Conservation (phyloP, 1,139 yeast species). For the Arxiozyma bovina region DNA sequence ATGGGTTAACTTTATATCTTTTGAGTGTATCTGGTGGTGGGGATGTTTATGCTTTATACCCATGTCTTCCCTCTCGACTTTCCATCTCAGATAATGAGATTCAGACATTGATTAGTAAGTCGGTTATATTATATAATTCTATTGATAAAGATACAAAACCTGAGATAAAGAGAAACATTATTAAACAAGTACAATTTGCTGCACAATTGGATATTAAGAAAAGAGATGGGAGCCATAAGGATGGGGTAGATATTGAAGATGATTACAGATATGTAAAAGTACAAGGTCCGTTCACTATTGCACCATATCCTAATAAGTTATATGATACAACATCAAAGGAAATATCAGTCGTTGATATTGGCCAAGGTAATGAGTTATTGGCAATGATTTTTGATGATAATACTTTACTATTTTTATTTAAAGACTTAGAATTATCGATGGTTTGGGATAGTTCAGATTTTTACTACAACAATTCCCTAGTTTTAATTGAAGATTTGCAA, state of each 20-base stretch:
- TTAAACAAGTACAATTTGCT: constrained; percentile 29
- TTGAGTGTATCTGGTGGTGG: constrained; percentile 40
- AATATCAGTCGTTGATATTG: constrained; percentile 28
- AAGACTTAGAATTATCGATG: constrained; percentile 26
- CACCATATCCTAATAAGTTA: constrained; percentile 44
- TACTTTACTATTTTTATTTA: constrained; percentile 21
- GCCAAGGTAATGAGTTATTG: constrained; percentile 19
- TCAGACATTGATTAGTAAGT: constrained; percentile 37
- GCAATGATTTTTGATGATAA: constrained; percentile 20
- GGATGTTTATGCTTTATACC: constrained; percentile 47
- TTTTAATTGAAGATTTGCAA: constrained; percentile 15
- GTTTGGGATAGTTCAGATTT: constrained; percentile 20
- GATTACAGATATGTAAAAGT: constrained; percentile 17
- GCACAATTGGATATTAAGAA: constrained; percentile 18
- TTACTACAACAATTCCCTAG: constrained; percentile 19
- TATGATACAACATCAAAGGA: constrained; percentile 39
- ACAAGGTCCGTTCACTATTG: constrained; percentile 46
- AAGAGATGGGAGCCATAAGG: neutral
- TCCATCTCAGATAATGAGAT: constrained; percentile 32
- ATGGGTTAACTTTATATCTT: constrained; percentile 40
- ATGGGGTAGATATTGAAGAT: constrained; percentile 10
- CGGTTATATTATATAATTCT: constrained; percentile 30
- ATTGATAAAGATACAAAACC: constrained; percentile 13
- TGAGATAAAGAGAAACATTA: constrained; percentile 18
- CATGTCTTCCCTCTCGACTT: constrained; percentile 43